Percentiles rank a stretch among this genome's conserved stretches.
Conservation (phyloP, 225 moss, liverwort and hornwort species). For the Straminergon stramineum region DNA sequence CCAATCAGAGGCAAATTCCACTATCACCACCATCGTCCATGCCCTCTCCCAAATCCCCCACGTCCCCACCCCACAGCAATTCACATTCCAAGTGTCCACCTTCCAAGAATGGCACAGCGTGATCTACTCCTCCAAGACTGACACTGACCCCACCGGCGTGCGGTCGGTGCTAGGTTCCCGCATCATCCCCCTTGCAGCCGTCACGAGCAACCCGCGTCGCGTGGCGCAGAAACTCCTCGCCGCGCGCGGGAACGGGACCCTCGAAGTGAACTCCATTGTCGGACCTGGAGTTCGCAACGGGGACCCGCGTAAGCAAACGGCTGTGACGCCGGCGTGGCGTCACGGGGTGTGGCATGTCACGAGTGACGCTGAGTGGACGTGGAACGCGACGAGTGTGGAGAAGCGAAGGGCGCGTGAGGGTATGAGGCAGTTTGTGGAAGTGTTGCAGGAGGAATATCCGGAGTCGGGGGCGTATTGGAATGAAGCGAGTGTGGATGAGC, state of each 20-base stretch:
- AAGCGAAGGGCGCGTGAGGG: neutral
- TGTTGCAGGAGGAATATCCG: neutral
- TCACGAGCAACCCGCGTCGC: neutral
- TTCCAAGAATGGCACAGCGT: neutral
- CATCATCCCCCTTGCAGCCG: neutral
- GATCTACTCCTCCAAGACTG: neutral
- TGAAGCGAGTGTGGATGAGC: neutral
- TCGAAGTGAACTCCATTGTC: neutral
- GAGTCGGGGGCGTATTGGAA: neutral
- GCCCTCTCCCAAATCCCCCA: neutral
- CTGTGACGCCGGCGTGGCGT: conserved; percentile 8
- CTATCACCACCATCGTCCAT: neutral
- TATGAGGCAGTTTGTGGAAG: neutral
- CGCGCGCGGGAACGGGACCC: neutral
- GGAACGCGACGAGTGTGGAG: neutral
- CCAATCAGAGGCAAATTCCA: neutral
- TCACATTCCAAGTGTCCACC: neutral
- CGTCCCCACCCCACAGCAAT: neutral
- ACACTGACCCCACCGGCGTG: neutral
- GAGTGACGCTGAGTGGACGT: neutral
- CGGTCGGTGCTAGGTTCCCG: neutral
- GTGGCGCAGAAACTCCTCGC: neutral
- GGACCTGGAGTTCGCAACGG: neutral
- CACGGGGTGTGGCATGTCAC: neutral
- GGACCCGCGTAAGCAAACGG: neutral